Base-by-base conservation (phyloP, 345 rosid species). In the Hibiscus mutabilis region DNA sequence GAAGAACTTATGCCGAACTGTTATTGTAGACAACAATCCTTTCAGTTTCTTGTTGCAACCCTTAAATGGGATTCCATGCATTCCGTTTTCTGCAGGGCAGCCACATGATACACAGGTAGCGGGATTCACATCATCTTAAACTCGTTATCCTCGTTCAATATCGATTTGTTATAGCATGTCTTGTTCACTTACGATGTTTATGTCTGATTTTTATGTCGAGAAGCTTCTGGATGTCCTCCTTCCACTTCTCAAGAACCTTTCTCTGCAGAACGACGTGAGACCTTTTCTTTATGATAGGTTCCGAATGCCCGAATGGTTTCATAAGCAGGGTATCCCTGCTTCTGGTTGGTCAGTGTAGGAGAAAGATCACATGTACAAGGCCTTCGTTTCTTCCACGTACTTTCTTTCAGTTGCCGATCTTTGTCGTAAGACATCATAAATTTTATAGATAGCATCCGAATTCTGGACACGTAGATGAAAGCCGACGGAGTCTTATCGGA, bases 31-130 rank as follows among this genome's bases (percentile, higher is more conserved):
- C 77, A 92, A 96, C 80, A 92, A 92, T 72, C 99, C 99, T 0
- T 96, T 92, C 86, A 95, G 99, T 82, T 92, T 95, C 85, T 72
- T 95, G 75, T 74, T 96, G 77, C 99, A 96, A 76, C 99, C 99
- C 22, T 57, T 87, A 6, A 96, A 96, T 70, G 99, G 99, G 69
- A 96, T 96, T 76, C 99, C 99, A 15, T 96, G 99, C 73, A 70
- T 91, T 78, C 91, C 99, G 1, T 96, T 95, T 76, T 88, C 98
- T 16, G 91, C 92, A 0, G 91, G 85, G n/a, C 92, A 87, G 77
- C 87, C 94, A 0, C 77, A 82, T 33, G 99, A 95, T 55, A 82
- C 84, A 37, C 97, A 92, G 93, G 97, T 95, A 76, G 40, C 27
- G 0, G 11, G n/a, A 40, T 16, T 44, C 47, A 1, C 47, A 5